Conservation (phyloP, 2,329 filamentous ascomycete genomes). For the Cladobotryum mycophilum region DNA sequence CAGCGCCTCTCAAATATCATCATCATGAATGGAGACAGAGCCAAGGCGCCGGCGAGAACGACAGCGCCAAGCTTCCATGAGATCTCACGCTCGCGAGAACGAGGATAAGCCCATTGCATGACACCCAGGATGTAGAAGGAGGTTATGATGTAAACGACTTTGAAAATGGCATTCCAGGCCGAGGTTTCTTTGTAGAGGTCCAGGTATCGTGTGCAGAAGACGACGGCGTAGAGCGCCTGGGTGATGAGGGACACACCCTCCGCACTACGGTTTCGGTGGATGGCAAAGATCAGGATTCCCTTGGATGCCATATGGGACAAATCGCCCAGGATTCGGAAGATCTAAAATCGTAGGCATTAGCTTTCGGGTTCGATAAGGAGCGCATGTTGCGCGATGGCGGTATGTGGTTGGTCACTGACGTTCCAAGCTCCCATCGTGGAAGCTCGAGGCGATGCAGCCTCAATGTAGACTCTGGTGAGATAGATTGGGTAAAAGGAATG, state of each 20-base stretch:
- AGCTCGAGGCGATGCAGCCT: conserved; percentile 11
- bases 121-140: conserved; percentile 81
- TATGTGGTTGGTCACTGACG: conserved; percentile 21
- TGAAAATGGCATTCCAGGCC: conserved; percentile 72
- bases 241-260: conserved; percentile 91
- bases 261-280: conserved; percentile 80
- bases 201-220: conserved; percentile 82
- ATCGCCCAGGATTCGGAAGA: conserved; percentile 75
- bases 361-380: neutral
- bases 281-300: conserved; percentile 83
- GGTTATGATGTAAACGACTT: conserved; percentile 80
- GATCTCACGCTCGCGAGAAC: conserved; percentile 83
- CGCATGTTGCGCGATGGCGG: neutral
- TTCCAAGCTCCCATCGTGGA: conserved; percentile 36
- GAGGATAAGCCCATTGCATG: conserved; percentile 80
- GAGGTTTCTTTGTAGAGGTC: conserved; percentile 61
- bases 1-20: conserved; percentile 55
- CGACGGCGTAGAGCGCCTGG: conserved; percentile 77
- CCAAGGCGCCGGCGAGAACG: conserved; percentile 57
- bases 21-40: conserved; percentile 67
- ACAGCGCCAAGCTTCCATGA: conserved; percentile 85
- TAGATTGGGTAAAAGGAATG: neutral
- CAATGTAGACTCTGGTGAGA: conserved; percentile 1
- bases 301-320: conserved; percentile 81
- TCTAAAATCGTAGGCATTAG: conserved; percentile 26